These are phyloP conservation scores for Clavispora vitiphila DNA, from an alignment of 805 yeast genomes.

Conservation along the genomic window DNA sequence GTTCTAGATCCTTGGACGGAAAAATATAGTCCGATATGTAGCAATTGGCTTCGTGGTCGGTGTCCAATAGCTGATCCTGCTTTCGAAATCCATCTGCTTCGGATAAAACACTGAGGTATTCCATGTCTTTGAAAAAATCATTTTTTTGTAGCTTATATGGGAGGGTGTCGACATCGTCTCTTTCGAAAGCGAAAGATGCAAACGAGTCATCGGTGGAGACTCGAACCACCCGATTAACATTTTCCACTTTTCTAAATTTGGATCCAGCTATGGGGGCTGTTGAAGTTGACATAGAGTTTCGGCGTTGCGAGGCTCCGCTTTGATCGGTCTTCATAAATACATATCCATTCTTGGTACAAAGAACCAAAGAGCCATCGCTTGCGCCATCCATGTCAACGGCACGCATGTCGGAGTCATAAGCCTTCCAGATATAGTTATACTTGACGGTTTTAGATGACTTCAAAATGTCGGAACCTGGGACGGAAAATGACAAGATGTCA, in stretches of 20 bases:
- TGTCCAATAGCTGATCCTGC: conserved; percentile 37
- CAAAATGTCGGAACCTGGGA: conserved; percentile 16
- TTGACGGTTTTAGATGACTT: conserved; percentile 37
- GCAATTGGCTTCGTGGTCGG: conserved; percentile 21
- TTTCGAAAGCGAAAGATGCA: conserved; percentile 60
- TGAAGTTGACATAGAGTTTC: conserved; percentile 27
- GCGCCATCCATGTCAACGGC: conserved; percentile 67
- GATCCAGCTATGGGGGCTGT: conserved; percentile 16
- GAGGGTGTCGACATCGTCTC: conserved; percentile 56
- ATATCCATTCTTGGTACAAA: conserved; percentile 67
- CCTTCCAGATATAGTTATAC: conserved; percentile 55
- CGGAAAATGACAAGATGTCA: conserved; percentile 41
- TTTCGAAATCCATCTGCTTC: conserved; percentile 30
- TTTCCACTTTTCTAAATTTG: conserved; percentile 52
- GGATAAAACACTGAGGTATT: conserved; percentile 45
- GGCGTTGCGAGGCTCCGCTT: conserved; percentile 16
- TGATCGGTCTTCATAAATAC: conserved; percentile 44
- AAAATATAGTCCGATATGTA: conserved; percentile 28
- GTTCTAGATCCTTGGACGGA: conserved; percentile 7
- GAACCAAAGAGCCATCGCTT: conserved; percentile 60
- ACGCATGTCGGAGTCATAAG: conserved; percentile 50
- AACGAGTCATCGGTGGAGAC: conserved; percentile 66
- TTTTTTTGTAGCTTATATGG: conserved; percentile 50
- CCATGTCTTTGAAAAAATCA: conserved; percentile 48
- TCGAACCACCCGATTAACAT: conserved; percentile 50